Base-by-base conservation (phyloP, 371 early-diverging fungal genomes). In the Mucor velutinosus region DNA sequence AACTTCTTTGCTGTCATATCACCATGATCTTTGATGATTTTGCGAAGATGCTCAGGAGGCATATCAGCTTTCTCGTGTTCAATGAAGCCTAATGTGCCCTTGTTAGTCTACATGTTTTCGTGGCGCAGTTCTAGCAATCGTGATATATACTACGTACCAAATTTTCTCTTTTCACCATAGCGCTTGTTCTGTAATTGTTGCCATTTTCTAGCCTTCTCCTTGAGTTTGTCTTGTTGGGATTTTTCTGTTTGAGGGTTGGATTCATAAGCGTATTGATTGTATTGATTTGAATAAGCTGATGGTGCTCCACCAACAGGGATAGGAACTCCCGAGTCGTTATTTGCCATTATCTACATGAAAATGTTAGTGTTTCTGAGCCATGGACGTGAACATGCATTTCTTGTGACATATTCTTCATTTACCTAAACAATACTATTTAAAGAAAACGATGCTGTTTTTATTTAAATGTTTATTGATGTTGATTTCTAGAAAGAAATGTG, bases 1-100 rank as follows among this genome's bases (percentile, higher is more conserved):
- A 92, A 99, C 80, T 97, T 98, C 76, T 95, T 94, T 61, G 90
- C 91, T n/a, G 96, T 93, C 98, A 98, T 97, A 86, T 99, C 99
- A 67, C 97, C 98, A 75, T 97, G 98, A 77, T 97, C 97, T 74
- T 94, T 96, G 77, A 98, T 94, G 77, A 99, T 95, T 78, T 95
- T 94, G 61, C 95, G 89, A 72, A 97, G 83, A 84, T 99, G 99
- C 73, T 99, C 99, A 37, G 97, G 95, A 35, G 99, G 99, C 97
- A 99, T 96, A 64, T 94, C 89, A 53, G 89, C 94, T 79, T 98
- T 98, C 65, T 89, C 87, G 49, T 89, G 89, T 63, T 88, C 87
- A 66, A 89, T 84, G 59, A 87, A 87, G 32, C 90, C 84, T 84
- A 65, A 65, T 56, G 23, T 17, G 12, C 11, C 23, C 19, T n/a